Evolutionary conservation across 2,329 filamentous ascomycete species (phyloP).

Genomic region (Lachnellula suecica): DNA sequence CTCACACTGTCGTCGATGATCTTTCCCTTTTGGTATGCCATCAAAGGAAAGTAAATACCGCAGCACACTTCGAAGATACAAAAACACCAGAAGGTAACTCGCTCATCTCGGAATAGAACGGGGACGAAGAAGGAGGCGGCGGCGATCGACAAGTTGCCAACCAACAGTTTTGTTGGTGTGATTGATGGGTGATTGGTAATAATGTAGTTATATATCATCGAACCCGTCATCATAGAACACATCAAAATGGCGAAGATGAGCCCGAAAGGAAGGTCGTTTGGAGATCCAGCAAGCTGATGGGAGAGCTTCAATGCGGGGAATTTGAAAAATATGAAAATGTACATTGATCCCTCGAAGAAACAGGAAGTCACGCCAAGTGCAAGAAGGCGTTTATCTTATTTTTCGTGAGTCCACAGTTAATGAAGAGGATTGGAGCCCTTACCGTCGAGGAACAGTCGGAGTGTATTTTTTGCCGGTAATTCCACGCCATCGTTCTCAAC

Average conservation of each 20-base stretch:
- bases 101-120: conserved; percentile 42
- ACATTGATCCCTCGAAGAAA: conserved; percentile 60
- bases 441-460: conserved; percentile 3
- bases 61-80: conserved; percentile 56
- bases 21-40: conserved; percentile 51
- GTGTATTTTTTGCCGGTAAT: conserved; percentile 1
- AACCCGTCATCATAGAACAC: conserved; percentile 57
- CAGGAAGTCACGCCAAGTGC: conserved; percentile 50
- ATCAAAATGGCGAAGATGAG: conserved; percentile 57
- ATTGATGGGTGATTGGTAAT: conserved; percentile 5
- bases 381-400: conserved; percentile 48
- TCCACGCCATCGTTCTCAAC: neutral
- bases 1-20: conserved; percentile 51
- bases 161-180: conserved; percentile 29
- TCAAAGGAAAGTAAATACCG: conserved; percentile 56
- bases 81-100: conserved; percentile 52
- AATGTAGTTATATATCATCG: conserved; percentile 46
- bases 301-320: conserved; percentile 49
- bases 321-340: conserved; percentile 62
- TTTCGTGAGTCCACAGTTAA: conserved; percentile 15
- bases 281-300: conserved; percentile 32
- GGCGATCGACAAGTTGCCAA: conserved; percentile 37
- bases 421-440: neutral
- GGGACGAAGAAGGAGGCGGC: conserved; percentile 40
- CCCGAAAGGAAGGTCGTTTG: conserved; percentile 43